phyloP scores from a whole-genome alignment of 352 stramenopile genomes.

The Globisporangium orthogonon region DNA sequence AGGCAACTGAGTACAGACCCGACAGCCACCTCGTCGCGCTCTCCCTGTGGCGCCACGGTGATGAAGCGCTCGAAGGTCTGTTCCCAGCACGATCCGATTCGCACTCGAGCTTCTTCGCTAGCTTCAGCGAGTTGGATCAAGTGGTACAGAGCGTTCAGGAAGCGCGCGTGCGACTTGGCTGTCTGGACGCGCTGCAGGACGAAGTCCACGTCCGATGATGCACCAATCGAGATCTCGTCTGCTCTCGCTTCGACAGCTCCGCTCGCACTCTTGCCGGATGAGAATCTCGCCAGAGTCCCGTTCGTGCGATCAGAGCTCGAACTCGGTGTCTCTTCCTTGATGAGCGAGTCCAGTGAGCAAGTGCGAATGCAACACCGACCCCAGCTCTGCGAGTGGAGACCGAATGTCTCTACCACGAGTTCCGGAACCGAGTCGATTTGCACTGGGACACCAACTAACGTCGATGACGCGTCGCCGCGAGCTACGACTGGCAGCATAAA shows the following conservation, averaged over 20 bases:
- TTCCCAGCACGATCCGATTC: slow-evolving; percentile 33
- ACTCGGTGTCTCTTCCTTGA: not conserved
- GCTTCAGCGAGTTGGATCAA: slow-evolving; percentile 31
- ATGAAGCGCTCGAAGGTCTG: slow-evolving; percentile 40
- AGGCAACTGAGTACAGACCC: slow-evolving; percentile 30
- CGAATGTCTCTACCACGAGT: slow-evolving; percentile 22
- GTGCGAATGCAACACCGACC: slow-evolving; percentile 22
- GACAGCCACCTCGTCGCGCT: slow-evolving; percentile 53
- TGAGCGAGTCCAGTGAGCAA: slow-evolving; percentile 13
- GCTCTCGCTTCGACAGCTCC: not conserved
- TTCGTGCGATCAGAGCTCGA: not conserved
- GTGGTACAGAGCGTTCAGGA: slow-evolving; percentile 59
- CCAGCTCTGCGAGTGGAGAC: slow-evolving; percentile 33
- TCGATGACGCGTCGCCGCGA: not conserved
- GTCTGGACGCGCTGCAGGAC: slow-evolving; percentile 23
- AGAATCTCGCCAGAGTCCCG: not conserved
- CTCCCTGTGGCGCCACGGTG: slow-evolving; percentile 25
- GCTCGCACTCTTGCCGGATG: not conserved
- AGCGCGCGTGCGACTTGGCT: slow-evolving; percentile 51
- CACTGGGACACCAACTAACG: not conserved
- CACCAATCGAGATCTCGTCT: not conserved
- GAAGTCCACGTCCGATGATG: slow-evolving; percentile 17
- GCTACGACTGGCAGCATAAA: slow-evolving; percentile 10
- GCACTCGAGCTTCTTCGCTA: slow-evolving; percentile 14
- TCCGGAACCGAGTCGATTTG: slow-evolving; percentile 8